Percentiles rank a stretch among this genome's conserved stretches.
Conservation (phyloP, 164 flowering plant species). For the Tinospora cordifolia region DNA sequence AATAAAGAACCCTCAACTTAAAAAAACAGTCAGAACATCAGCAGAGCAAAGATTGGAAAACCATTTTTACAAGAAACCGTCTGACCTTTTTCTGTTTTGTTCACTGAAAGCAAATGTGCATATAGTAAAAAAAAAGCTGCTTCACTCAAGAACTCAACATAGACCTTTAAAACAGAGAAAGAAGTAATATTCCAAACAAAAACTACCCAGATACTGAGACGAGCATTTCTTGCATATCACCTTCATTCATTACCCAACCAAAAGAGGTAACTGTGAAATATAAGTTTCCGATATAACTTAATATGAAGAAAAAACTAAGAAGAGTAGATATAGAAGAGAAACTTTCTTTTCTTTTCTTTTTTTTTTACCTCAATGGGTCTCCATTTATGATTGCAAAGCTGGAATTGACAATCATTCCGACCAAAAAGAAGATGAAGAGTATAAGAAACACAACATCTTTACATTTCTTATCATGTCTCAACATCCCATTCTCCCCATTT, state of each 20-base stretch:
- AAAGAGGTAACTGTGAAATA: not conserved
- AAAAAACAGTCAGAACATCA: no score
- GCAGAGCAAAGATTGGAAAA: no score
- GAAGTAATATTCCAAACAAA: not conserved
- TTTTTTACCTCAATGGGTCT: slow-evolving; percentile 66
- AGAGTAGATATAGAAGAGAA: not conserved
- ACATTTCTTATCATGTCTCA: slow-evolving; percentile 83
- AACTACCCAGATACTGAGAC: not conserved
- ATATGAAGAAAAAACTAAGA: not conserved
- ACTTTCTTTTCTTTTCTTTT: not conserved
- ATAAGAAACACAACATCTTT: slow-evolving; percentile 77
- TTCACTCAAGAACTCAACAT: not conserved
- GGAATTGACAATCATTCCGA: slow-evolving; percentile 90
- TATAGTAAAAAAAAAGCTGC: no score
- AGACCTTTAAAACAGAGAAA: not conserved
- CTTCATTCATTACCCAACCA: not conserved
- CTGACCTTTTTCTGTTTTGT: not conserved
- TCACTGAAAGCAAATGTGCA: not conserved
- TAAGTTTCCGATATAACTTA: not conserved
- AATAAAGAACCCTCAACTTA: no score
- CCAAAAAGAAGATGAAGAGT: slow-evolving; percentile 86
- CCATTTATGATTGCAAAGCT: slow-evolving; percentile 93
- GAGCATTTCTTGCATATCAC: not conserved
- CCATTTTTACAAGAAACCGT: no score
- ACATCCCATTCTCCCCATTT: slow-evolving; percentile 36